phyloP scores from a whole-genome alignment of 441 rosid species.

The Metrosideros polymorpha region DNA sequence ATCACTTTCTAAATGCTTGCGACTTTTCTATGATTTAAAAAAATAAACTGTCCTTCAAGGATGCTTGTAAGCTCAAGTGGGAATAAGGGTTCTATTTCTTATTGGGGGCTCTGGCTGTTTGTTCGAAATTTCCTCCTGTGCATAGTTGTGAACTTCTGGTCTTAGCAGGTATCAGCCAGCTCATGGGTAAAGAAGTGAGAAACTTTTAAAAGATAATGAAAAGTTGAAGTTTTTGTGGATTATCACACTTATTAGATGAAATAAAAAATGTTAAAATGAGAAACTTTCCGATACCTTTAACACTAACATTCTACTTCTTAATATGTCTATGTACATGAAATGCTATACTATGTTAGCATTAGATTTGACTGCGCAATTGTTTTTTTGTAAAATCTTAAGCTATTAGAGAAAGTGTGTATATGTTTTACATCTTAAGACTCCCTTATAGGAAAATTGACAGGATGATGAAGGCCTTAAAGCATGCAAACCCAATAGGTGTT shows the following conservation, averaged over 20 bases:
- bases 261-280: not conserved
- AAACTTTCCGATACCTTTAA: not conserved
- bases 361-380: not conserved
- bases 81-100: not conserved
- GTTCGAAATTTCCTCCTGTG: not conserved
- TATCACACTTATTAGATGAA: not conserved
- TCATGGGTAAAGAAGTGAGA: not conserved
- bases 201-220: not conserved
- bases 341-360: not conserved
- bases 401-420: not conserved
- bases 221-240: not conserved
- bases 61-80: not conserved
- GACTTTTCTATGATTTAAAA: not conserved
- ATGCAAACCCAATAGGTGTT: not conserved
- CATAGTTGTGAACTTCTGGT: not conserved
- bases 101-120: not conserved
- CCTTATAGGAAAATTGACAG: not conserved
- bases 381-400: not conserved
- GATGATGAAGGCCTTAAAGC: not conserved
- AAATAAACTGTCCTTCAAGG: not conserved
- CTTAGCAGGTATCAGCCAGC: not conserved
- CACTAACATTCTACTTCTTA: not conserved
- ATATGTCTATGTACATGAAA: not conserved
- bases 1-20: not conserved
- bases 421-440: not conserved